Conservation (phyloP, 2,329 filamentous ascomycete species). For the Curvularia hawaiiensis region DNA sequence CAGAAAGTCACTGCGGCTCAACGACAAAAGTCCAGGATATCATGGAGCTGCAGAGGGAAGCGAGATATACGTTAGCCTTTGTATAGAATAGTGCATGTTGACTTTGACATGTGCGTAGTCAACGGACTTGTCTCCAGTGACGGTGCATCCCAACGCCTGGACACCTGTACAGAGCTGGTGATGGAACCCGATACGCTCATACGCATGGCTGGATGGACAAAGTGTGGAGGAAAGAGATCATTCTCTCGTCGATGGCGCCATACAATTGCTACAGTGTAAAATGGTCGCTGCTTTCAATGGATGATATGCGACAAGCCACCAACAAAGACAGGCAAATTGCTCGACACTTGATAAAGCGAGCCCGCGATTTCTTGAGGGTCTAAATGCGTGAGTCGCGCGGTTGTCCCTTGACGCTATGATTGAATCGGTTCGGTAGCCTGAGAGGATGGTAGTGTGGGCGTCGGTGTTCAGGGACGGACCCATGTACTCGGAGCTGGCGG, state of each 20-base stretch:
- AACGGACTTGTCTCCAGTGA: not conserved
- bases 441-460: not conserved
- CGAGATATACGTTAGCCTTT: conserved; percentile 5
- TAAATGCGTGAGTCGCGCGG: not conserved
- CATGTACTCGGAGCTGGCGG: conserved; percentile 7
- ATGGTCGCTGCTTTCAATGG: not conserved
- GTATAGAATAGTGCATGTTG: not conserved
- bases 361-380: too few species aligned
- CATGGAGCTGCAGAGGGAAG: conserved; percentile 12
- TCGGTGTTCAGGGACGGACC: conserved; percentile 1
- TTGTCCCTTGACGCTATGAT: not conserved
- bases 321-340: not conserved
- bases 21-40: conserved; percentile 8
- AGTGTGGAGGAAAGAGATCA: not conserved
- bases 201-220: not conserved
- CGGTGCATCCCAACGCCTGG: not conserved
- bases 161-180: not conserved
- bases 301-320: not conserved
- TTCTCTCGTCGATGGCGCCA: not conserved
- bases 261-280: not conserved
- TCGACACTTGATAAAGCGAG: not conserved
- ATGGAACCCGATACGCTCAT: not conserved
- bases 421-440: conserved; percentile 5
- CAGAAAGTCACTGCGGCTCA: conserved; percentile 19
- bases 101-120: conserved; percentile 1